Evolutionary conservation across 2,329 filamentous ascomycete species (phyloP).

Genomic region (Xylaria sp.): DNA sequence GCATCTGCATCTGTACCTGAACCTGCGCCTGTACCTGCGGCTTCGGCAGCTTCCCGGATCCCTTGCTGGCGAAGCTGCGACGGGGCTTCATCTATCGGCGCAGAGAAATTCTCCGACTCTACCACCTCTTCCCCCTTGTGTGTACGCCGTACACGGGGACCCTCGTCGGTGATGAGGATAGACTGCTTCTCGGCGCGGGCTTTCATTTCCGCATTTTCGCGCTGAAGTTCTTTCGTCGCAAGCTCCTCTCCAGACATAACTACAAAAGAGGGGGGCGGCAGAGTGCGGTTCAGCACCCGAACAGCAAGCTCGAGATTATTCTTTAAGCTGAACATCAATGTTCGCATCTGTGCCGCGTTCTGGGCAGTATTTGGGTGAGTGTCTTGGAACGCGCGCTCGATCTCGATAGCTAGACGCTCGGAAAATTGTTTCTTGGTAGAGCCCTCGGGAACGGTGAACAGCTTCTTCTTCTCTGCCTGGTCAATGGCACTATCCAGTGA

Average conservation of each 20-base stretch:
- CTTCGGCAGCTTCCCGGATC: constrained; percentile 47
- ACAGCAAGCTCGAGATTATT: constrained; percentile 83
- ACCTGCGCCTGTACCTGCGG: constrained; percentile 25
- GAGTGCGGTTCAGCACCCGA: constrained; percentile 76
- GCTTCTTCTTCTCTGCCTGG: constrained; percentile 72
- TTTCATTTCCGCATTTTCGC: constrained; percentile 79
- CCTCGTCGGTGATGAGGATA: constrained; percentile 80
- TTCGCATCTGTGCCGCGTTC: constrained; percentile 74
- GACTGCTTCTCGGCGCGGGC: constrained; percentile 84
- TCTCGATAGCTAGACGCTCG: constrained; percentile 77
- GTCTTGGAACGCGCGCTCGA: constrained; percentile 77
- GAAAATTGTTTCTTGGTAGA: constrained; percentile 72
- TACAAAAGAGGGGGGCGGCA: constrained; percentile 82
- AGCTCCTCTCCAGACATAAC: constrained; percentile 91
- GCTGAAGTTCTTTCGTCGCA: constrained; percentile 89
- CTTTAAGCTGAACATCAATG: constrained; percentile 87
- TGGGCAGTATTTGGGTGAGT: constrained; percentile 64
- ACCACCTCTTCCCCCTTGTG: constrained; percentile 96
- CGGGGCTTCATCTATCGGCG: constrained; percentile 53
- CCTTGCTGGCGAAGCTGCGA: constrained; percentile 53
- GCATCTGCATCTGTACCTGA: constrained; percentile 17
- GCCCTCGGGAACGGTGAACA: constrained; percentile 71
- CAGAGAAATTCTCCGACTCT: constrained; percentile 72
- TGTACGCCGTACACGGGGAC: constrained; percentile 84
- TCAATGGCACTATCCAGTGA: constrained; percentile 74